Base-by-base conservation (phyloP, 2,329 filamentous ascomycete genomes). In the Verruconis gallopava region DNA sequence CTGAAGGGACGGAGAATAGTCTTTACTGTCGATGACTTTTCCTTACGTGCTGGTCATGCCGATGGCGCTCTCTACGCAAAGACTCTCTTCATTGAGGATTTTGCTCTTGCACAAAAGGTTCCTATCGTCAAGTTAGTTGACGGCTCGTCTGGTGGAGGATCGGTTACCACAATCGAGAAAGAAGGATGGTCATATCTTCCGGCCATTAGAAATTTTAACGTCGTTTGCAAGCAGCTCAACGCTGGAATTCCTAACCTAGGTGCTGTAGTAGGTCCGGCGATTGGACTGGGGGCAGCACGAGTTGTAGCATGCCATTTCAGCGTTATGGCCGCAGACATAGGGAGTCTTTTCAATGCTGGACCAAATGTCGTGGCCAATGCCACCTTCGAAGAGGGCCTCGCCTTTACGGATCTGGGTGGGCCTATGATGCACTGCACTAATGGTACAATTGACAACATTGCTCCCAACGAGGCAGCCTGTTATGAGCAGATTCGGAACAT, bases 81-180 rank as follows among this genome's bases (percentile, higher is more conserved):
- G 56, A 78, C 73, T 1, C 52, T 58, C 17, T 77, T 78, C 49
- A 66, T 75, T 52, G 76, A 79, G 56, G 77, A 77, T 50, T 54
- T 79, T 20, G 72, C 73, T 0, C 56, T 79, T 30, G 63, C 68
- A 4, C 49, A 77, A 44, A 68, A 70, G 33, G 40, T 79, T 4
- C 76, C 76, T 0, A 74, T 79, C 34, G 55, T 80, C 4, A 80
- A 80, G 50, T 62, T 80, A 4, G 74, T 78, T 1, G 76, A 80
- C 55, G 76, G 76, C 0, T 73, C 68, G 17, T 76, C 71, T 0
- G 76, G 76, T 1, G 75, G 76, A 20, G 75, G 76, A 0, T 73
- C 68, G 12, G 73, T 79, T 1, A 77, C 73, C 0, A 73, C 68
- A 0, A 79, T 79, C 42, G 62, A 60, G 36, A 66, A 62, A 17